Conservation (phyloP, 495 filamentous ascomycete genomes). For the Jackrogersella minutella region DNA sequence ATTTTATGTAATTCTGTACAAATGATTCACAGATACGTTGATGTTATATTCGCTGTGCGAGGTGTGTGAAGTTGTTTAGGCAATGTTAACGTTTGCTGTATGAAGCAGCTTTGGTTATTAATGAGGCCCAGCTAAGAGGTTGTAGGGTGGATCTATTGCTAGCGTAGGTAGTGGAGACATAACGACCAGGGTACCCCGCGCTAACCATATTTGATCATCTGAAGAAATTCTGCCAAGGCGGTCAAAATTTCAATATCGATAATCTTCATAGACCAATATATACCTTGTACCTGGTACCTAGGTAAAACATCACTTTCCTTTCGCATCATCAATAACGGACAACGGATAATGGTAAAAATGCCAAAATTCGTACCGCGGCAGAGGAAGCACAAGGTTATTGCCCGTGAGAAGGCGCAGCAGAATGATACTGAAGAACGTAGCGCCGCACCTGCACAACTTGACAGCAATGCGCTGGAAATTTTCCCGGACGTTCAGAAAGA, state of each 20-base stretch:
- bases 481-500: conserved; percentile 66
- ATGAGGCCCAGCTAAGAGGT: no score
- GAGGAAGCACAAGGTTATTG: conserved; percentile 77
- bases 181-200: conserved; percentile 28
- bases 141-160: no score
- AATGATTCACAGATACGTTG: no score
- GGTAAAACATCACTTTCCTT: conserved; percentile 3
- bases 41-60: no score
- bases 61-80: no score
- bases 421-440: conserved; percentile 44
- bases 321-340: conserved; percentile 11
- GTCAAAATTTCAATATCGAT: conserved; percentile 53
- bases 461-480: conserved; percentile 78
- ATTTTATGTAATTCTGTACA: no score
- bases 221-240: conserved; percentile 57
- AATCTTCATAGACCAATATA: neutral
- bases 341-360: conserved; percentile 57
- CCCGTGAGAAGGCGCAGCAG: conserved; percentile 61
- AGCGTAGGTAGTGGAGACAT: no score
- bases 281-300: neutral
- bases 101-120: no score
- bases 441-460: conserved; percentile 44
- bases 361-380: conserved; percentile 78
- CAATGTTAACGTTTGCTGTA: no score
- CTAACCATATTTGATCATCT: conserved; percentile 23